Base-by-base conservation (phyloP, 1,284 basidiomycete species). In the Ceratobasidium sp. region DNA sequence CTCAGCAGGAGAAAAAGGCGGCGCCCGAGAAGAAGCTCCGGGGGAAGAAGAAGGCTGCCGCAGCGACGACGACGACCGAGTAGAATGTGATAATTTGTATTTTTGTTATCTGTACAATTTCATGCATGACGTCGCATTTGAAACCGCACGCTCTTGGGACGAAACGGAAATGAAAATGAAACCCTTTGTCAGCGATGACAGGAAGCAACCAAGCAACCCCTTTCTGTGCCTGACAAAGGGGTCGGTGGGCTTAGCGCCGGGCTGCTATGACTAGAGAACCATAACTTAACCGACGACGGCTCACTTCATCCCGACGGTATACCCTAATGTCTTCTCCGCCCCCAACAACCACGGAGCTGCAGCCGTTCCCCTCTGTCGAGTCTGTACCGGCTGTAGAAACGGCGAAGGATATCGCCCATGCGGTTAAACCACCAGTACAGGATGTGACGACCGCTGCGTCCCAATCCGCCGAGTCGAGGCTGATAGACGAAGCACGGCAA, bases 1-100 rank as follows among this genome's bases (percentile, higher is more conserved):
- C 92, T 79, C 91, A 94, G 87, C 91, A 90, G 85, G 92, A 92
- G 86, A 81, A 80, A 83, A 95, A 94, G 88, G 86, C 91, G 53
- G 84, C 87, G 81, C 93, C 91, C 84, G 87, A 91, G 78, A 92
- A 90, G 89, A 96, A 95, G 89, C 80, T 86, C 81, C 90, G 95
- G 82, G 94, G 94, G 80, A 92, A 91, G 88, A 95, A 94, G 87
- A 70, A 66, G 61, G 53, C 75, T 13, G 63, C 60, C 10, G 78
- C 78, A 18, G 49, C 46, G 33, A 18, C 18, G 44, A 23, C 49
- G 26, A 7, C 44, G 33, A 33, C 33, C 33, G 33, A 33, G 33
- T 33, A 33, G 33, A 33, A 33, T 33, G 33, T 33, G 33, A 33
- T 33, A 33, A 33, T 33, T 33, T 33, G 33, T 33, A 33, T 33